These are phyloP conservation scores for Alternaria gaisen DNA, from an alignment of 2,329 filamentous ascomycete species.

Conservation along the genomic window DNA sequence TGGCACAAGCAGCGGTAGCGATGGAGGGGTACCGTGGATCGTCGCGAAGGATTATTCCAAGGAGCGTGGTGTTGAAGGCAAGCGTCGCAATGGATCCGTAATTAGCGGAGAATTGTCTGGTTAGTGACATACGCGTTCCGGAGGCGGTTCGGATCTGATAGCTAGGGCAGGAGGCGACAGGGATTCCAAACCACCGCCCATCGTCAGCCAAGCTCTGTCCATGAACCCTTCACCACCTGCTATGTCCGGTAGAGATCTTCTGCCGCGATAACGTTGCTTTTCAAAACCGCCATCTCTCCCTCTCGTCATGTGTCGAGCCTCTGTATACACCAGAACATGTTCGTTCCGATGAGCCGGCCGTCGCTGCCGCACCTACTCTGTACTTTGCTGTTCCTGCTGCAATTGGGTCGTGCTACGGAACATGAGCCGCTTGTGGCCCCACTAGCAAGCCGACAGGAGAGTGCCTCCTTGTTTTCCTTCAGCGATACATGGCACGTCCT, in stretches of 20 bases:
- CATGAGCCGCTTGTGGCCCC: constrained; percentile 30
- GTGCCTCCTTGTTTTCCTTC: constrained; percentile 40
- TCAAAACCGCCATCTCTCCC: constrained; percentile 1
- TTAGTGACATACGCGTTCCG: constrained; percentile 30
- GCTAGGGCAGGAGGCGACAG: constrained; percentile 20
- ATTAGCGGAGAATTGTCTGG: constrained; percentile 29
- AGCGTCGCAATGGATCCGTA: constrained; percentile 29
- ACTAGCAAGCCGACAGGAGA: constrained; percentile 18
- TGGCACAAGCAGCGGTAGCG: constrained; percentile 6
- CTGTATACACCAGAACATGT: constrained; percentile 5
- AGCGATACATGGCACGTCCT: constrained; percentile 60
- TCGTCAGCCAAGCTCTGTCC: constrained; percentile 23
- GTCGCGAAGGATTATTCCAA: constrained; percentile 12
- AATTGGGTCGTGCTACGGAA: constrained; percentile 26
- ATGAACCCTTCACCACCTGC: constrained; percentile 13
- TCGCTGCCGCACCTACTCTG: constrained; percentile 13
- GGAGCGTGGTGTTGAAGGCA: constrained; percentile 23
- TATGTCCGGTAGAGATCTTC: constrained; percentile 7
- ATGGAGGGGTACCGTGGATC: constrained; percentile 2
- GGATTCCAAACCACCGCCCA: constrained; percentile 20
- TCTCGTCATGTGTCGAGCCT: constrained; percentile 1
- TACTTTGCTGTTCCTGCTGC: constrained; percentile 17
- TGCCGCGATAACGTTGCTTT: neutral
- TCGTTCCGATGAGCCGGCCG: constrained; percentile 4
- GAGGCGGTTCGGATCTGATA: constrained; percentile 30